Conservation (phyloP, 2,329 filamentous ascomycete genomes). For the Emmonsiellopsis sp. region DNA sequence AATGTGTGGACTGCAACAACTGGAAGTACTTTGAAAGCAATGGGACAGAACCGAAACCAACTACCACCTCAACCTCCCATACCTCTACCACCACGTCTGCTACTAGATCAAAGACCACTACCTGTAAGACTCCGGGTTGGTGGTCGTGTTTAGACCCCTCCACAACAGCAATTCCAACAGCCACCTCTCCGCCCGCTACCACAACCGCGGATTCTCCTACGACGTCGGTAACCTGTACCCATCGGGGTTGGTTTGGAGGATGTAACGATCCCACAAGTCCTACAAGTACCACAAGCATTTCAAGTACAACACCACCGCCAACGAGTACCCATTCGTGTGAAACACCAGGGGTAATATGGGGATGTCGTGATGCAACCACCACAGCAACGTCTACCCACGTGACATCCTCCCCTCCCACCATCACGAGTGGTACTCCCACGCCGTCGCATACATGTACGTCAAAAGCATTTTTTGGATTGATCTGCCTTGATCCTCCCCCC, state of each 20-base stretch:
- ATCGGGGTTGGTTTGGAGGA: constrained; percentile 30
- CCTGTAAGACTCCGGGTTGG: constrained; percentile 88
- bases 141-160: constrained; percentile 56
- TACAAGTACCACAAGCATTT: constrained; percentile 12
- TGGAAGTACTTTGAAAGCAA: constrained; percentile 97
- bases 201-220: constrained; percentile 18
- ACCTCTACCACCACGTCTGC: constrained; percentile 41
- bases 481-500: constrained; percentile 14
- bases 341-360: constrained; percentile 49
- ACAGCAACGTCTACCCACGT: constrained; percentile 18
- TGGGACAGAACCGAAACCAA: constrained; percentile 65
- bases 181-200: constrained; percentile 26
- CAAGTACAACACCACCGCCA: constrained; percentile 13
- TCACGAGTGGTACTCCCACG: constrained; percentile 17
- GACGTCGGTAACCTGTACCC: constrained; percentile 7
- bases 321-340: constrained; percentile 29
- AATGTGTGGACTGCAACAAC: constrained; percentile 77
- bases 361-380: constrained; percentile 38
- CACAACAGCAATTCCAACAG: constrained; percentile 28
- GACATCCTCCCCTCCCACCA: constrained; percentile 23
- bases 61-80: constrained; percentile 46
- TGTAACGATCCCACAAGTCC: constrained; percentile 28
- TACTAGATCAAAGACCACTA: constrained; percentile 65
- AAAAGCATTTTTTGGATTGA: constrained; percentile 18
- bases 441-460: constrained; percentile 18